phyloP scores from a whole-genome alignment of 148 eudicot species.

The Rhododendron ferrugineum region DNA sequence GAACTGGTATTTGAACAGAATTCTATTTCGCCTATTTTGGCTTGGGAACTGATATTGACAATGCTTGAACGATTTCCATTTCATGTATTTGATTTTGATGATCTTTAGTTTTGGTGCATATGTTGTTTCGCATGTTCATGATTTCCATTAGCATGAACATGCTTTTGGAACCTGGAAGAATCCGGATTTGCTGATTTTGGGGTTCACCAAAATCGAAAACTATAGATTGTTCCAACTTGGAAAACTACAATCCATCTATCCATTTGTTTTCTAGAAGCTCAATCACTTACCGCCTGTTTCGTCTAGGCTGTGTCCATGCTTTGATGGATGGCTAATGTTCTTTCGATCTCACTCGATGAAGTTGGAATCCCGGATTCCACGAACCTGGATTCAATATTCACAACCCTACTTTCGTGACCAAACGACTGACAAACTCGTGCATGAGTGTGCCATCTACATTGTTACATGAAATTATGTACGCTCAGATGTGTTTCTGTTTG shows the following conservation, averaged over 20 bases:
- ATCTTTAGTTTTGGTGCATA: background rate
- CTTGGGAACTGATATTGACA: background rate
- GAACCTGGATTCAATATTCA: background rate
- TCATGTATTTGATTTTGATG: background rate
- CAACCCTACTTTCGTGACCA: background rate
- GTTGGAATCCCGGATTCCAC: background rate
- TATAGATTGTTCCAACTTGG: background rate
- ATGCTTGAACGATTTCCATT: background rate
- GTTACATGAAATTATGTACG: background rate
- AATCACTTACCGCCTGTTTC: background rate
- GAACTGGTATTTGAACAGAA: background rate
- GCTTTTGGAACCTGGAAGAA: background rate
- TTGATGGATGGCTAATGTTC: background rate
- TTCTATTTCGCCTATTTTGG: background rate
- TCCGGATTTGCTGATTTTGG: background rate
- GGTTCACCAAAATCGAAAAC: background rate
- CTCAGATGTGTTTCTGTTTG: background rate
- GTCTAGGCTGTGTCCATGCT: background rate
- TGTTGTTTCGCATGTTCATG: background rate
- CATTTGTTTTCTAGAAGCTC: background rate
- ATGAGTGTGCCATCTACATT: background rate
- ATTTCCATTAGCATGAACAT: background rate
- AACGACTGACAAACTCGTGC: background rate
- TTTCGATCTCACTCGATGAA: background rate
- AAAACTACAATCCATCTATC: background rate